A percentile compares a stretch with the other conserved stretches of the same genome.
Conservation (phyloP, 2,329 filamentous ascomycete genomes). For the Diplodia corticola region DNA sequence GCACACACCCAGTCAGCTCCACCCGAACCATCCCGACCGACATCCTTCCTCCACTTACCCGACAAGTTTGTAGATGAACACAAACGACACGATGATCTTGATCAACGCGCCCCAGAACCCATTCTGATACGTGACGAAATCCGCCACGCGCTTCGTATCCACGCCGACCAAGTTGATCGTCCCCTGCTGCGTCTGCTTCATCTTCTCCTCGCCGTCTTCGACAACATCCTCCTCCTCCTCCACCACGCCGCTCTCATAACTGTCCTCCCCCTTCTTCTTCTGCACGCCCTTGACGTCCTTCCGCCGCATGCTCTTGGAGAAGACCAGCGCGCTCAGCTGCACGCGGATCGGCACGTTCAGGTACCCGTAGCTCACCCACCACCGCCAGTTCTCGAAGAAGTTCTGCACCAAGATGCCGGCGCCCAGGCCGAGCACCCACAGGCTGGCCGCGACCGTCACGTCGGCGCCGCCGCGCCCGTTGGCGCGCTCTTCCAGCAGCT, state of each 20-base stretch:
- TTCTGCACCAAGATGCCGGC: conserved; percentile 47
- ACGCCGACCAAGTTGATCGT: conserved; percentile 79
- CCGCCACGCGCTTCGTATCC: conserved; percentile 67
- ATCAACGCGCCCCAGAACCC: conserved; percentile 63
- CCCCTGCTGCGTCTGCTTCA: conserved; percentile 64
- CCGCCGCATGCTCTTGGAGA: conserved; percentile 72
- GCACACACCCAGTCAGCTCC: neutral
- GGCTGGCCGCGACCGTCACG: conserved; percentile 59
- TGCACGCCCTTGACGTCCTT: conserved; percentile 70
- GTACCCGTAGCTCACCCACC: conserved; percentile 64
- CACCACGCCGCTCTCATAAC: conserved; percentile 36
- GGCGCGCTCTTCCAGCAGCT: conserved; percentile 59
- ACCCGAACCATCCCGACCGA: neutral
- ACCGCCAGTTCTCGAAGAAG: conserved; percentile 41
- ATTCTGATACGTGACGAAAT: conserved; percentile 68
- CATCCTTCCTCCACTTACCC: conserved; percentile 43
- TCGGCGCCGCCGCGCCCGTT: conserved; percentile 40
- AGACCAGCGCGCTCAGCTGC: conserved; percentile 71
- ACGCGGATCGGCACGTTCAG: conserved; percentile 67
- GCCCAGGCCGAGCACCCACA: conserved; percentile 68
- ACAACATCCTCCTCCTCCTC: conserved; percentile 33
- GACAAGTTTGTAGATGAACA: conserved; percentile 67
- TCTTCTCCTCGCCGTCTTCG: conserved; percentile 50
- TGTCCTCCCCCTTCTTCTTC: conserved; percentile 44
- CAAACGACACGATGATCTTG: conserved; percentile 65